Percentiles rank a stretch among this genome's conserved stretches.
Conservation (phyloP, 2,329 filamentous ascomycete species). For the Ceratocystis harringtonii region DNA sequence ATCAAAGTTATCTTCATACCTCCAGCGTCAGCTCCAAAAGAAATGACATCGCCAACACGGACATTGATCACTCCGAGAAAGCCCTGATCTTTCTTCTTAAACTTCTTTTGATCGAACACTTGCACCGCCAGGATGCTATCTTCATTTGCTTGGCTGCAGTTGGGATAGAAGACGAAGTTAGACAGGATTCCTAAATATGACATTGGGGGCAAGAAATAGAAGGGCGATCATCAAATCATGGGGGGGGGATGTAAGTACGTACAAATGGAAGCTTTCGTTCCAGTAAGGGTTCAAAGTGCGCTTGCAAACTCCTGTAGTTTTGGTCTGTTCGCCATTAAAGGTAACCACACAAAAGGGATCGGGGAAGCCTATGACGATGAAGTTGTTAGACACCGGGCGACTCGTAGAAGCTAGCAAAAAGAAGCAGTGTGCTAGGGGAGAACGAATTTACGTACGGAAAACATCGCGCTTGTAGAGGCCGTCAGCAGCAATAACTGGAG, state of each 20-base stretch:
- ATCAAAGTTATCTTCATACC: conserved; percentile 39
- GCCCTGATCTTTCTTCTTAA: conserved; percentile 99
- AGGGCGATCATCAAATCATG: conserved; percentile 23
- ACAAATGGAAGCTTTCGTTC: conserved; percentile 99
- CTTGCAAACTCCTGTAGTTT: conserved; percentile 94
- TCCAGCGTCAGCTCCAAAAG: conserved; percentile 76
- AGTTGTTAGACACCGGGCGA: neutral
- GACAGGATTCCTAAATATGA: neutral
- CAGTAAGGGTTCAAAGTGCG: conserved; percentile 98
- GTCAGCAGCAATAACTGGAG: conserved; percentile 88
- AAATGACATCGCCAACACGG: conserved; percentile 84
- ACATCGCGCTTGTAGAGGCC: conserved; percentile 98
- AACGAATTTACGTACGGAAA: conserved; percentile 57
- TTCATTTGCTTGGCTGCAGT: conserved; percentile 68
- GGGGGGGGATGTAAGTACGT: conserved; percentile 21
- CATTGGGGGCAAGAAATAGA: neutral
- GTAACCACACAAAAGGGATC: conserved; percentile 97
- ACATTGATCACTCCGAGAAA: conserved; percentile 97
- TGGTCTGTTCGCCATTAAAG: conserved; percentile 92
- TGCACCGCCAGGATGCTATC: conserved; percentile 95
- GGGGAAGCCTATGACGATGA: conserved; percentile 58
- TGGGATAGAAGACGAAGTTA: conserved; percentile 6
- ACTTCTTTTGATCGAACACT: conserved; percentile 99
- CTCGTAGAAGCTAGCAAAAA: too few relatives aligned
- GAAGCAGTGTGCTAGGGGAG: too few relatives aligned